A percentile compares a stretch with the other conserved stretches of the same genome.
Conservation (phyloP, 1,139 yeast species). For the Geotrichum europaeum region DNA sequence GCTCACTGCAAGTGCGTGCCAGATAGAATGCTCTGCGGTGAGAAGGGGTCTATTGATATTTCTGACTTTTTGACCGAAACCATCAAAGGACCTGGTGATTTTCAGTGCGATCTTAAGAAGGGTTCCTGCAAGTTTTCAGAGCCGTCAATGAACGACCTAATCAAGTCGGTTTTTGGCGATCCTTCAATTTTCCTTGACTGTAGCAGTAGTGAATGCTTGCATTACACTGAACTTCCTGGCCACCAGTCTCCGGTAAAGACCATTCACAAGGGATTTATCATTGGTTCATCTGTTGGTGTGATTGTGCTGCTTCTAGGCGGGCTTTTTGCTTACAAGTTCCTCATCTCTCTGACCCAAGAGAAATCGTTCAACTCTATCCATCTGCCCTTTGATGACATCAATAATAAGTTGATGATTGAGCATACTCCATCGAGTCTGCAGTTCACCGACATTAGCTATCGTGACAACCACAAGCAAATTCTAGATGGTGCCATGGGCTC, state of each 20-base stretch:
- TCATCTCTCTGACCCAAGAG: conserved; percentile 28
- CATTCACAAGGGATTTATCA: conserved; percentile 45
- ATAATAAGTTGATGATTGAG: conserved; percentile 38
- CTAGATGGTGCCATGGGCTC: conserved; percentile 63
- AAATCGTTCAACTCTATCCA: conserved; percentile 26
- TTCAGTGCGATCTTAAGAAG: conserved; percentile 62
- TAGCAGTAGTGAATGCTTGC: conserved; percentile 83
- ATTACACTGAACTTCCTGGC: conserved; percentile 89
- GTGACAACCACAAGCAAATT: conserved; percentile 50
- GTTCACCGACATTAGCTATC: conserved; percentile 65
- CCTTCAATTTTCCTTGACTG: conserved; percentile 77
- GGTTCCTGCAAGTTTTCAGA: conserved; percentile 75
- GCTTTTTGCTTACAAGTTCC: conserved; percentile 40
- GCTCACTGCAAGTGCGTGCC: conserved; percentile 85
- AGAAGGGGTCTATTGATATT: conserved; percentile 87
- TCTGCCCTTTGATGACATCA: conserved; percentile 35
- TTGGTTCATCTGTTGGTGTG: conserved; percentile 48
- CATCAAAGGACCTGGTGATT: conserved; percentile 89
- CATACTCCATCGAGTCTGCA: conserved; percentile 73
- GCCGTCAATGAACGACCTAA: conserved; percentile 92
- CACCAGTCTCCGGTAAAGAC: conserved; percentile 60
- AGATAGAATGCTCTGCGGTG: conserved; percentile 89
- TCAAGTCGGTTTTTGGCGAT: conserved; percentile 87
- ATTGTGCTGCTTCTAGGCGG: conserved; percentile 34
- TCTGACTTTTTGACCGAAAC: conserved; percentile 88